Evolutionary conservation across 257 asterid genomes (phyloP).

Genomic region (Fraxinus pennsylvanica): DNA sequence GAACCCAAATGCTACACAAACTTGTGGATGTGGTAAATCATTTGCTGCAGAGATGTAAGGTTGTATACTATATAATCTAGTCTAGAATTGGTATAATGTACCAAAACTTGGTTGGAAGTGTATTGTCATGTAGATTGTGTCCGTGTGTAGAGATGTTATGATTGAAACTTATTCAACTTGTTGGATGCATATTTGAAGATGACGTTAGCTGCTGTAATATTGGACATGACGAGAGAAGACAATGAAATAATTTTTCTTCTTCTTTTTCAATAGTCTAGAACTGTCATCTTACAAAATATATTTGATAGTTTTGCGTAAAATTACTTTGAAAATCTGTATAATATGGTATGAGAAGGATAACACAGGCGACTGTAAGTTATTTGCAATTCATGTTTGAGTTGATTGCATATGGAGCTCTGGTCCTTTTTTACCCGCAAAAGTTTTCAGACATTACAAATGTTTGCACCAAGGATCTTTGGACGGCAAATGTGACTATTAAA

Average conservation of each 20-base stretch:
- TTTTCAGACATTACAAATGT: too few species aligned
- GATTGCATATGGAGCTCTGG: too few species aligned
- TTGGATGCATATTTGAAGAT: background rate
- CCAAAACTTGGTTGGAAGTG: conserved; percentile 2
- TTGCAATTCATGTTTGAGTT: too few species aligned
- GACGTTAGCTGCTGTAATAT: background rate
- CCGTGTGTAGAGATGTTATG: background rate
- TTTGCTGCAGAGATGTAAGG: conserved; percentile 74
- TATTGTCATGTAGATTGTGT: background rate
- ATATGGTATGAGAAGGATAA: too few species aligned
- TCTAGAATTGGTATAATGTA: conserved; percentile 18
- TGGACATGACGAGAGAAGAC: background rate
- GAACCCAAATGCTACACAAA: conserved; percentile 91
- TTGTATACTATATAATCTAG: conserved; percentile 5
- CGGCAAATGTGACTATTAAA: too few species aligned
- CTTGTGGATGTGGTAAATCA: conserved; percentile 95
- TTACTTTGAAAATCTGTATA: too few species aligned
- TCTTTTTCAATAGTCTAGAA: background rate
- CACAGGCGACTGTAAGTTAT: too few species aligned
- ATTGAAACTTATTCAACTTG: background rate
- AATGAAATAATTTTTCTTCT: background rate
- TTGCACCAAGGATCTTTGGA: too few species aligned
- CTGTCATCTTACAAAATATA: background rate
- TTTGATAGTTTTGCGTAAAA: too few species aligned
- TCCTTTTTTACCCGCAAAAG: too few species aligned